Base-by-base conservation (phyloP, 2,329 filamentous ascomycete genomes). In the Aphanocladium album region DNA sequence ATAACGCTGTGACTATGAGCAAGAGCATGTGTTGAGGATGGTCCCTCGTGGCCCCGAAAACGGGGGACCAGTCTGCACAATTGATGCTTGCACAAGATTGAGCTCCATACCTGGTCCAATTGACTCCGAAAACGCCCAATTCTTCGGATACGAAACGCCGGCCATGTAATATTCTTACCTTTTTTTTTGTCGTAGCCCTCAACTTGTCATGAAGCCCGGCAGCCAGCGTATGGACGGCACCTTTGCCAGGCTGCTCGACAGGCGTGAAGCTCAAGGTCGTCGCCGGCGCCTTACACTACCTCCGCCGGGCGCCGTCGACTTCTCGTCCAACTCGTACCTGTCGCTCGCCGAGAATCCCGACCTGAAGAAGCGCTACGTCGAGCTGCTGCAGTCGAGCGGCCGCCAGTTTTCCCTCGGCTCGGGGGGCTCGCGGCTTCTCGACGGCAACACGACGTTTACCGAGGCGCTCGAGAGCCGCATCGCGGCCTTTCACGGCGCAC, bases 281-380 rank as follows among this genome's bases (percentile, higher is more conserved):
- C 72, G 80, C 8, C 78, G 81, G n/a, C 71, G 69, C 6, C 69
- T 83, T 19, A 81, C 74, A 1, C 70, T 89, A 3, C 83, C 88
- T 3, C 88, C 88, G 0, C 81, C 88, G 1, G 85, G 81, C 21
- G 88, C 84, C 23, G 83, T 87, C 53, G 91, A 96, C 74, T 89
- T 96, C 68, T 87, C 88, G 23, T 93, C 90, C 69, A 88, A 92
- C 71, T 84, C 84, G 60, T 89, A 95, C 70, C 90, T 96, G 62
- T 91, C 92, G 53, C 87, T 93, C 6, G 87, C 90, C 1, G 71
- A 69, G 2, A 70, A 76, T 37, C 68, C 73, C 0, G 70, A 69
- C 16, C 59, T 84, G 8, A 87, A 89, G 73, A 81, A 86, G 69
- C 87, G 84, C 8, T 93, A 87, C 69, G 79, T 93, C 19, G 60